phyloP scores from a whole-genome alignment of 139 green algal genomes.

The Picochlorum sp. region DNA sequence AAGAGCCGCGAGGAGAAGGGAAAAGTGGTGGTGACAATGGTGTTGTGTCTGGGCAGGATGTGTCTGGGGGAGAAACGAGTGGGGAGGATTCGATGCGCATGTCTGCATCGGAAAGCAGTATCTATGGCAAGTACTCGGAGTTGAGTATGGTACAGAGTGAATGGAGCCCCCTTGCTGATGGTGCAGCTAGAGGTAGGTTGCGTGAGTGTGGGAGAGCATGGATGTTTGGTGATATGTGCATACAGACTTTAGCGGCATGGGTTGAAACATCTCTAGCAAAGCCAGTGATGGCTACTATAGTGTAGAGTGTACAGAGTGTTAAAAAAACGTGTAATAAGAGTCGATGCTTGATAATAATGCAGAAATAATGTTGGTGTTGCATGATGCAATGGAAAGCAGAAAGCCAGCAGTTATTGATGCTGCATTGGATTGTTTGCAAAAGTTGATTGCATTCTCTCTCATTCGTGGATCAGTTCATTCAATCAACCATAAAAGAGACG shows the following conservation, averaged over 20 bases:
- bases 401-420: conserved; percentile 63
- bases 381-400: conserved; percentile 55
- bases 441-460: conserved; percentile 71
- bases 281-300: background rate
- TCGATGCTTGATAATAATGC: no score
- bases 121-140: background rate
- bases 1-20: background rate
- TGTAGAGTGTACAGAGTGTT: background rate
- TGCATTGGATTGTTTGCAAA: conserved; percentile 80
- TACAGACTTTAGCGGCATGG: background rate
- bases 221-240: conserved; percentile 3
- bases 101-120: background rate
- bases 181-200: background rate
- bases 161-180: background rate
- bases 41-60: background rate
- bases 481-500: conserved; percentile 22
- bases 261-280: background rate
- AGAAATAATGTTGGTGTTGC: conserved; percentile 45
- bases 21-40: background rate
- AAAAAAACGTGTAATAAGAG: no score
- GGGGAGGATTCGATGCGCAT: background rate
- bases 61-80: background rate
- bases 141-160: no score
- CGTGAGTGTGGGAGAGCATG: no score
- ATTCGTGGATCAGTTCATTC: conserved; percentile 36